Percentiles rank a stretch among this genome's conserved stretches.
Conservation (phyloP, 2,329 filamentous ascomycete genomes). For the Colletotrichum neosansevieriae region DNA sequence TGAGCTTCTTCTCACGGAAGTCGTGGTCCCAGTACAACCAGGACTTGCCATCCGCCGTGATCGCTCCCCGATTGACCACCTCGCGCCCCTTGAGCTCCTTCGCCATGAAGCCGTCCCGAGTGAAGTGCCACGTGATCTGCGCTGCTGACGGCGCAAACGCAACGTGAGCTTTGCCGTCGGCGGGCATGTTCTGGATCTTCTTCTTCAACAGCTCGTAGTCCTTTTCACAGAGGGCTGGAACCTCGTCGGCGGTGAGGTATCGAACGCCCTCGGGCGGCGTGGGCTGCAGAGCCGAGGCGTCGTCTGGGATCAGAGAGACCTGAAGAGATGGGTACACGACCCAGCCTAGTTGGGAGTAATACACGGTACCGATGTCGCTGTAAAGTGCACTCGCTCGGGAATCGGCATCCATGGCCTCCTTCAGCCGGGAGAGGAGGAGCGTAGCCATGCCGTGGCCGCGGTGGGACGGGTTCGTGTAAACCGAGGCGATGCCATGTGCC, state of each 20-base stretch:
- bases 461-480: conserved; percentile 51
- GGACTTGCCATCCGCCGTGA: conserved; percentile 43
- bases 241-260: conserved; percentile 44
- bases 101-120: conserved; percentile 47
- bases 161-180: conserved; percentile 47
- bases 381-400: conserved; percentile 52
- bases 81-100: conserved; percentile 42
- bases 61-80: conserved; percentile 42
- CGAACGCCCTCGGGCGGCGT: conserved; percentile 41
- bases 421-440: conserved; percentile 49
- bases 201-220: conserved; percentile 45
- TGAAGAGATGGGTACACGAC: conserved; percentile 47
- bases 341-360: conserved; percentile 53
- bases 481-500: conserved; percentile 50
- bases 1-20: conserved; percentile 47
- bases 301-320: conserved; percentile 48
- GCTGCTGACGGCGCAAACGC: conserved; percentile 49
- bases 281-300: conserved; percentile 32
- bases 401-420: conserved; percentile 50
- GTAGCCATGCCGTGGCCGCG: conserved; percentile 52
- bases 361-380: conserved; percentile 49
- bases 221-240: conserved; percentile 44
- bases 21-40: conserved; percentile 54
- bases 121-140: conserved; percentile 50
- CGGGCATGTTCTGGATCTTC: conserved; percentile 23